These are phyloP conservation scores for Aurifilum marmelostoma DNA, from an alignment of 2,329 filamentous ascomycete genomes.

Conservation along the genomic window DNA sequence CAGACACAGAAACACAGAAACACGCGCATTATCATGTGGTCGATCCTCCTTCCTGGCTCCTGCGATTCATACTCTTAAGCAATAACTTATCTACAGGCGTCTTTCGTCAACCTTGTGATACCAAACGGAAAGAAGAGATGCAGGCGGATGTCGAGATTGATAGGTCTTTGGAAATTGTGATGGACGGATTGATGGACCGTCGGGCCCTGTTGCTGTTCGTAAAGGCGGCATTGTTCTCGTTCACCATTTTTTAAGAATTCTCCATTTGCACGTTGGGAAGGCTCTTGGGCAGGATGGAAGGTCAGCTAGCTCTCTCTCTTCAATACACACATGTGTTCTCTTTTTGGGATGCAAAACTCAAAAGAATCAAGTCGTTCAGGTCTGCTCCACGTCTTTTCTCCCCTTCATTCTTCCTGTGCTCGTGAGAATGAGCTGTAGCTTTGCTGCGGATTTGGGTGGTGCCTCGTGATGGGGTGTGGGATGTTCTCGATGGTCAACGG, in stretches of 20 bases:
- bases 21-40: constrained; percentile 19
- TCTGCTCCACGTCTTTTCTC: too few relatives aligned
- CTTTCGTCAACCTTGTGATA: constrained; percentile 19
- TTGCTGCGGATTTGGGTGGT: neutral
- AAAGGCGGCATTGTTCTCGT: neutral
- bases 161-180: neutral
- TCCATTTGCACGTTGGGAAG: neutral
- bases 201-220: neutral
- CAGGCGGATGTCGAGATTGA: neutral
- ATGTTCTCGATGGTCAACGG: neutral
- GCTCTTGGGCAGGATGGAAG: neutral
- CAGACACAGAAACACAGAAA: constrained; percentile 14
- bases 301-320: neutral
- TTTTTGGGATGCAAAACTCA: neutral
- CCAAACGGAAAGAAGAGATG: neutral
- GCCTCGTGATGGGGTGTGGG: neutral
- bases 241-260: neutral
- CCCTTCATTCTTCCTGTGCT: too few relatives aligned
- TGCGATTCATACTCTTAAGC: neutral
- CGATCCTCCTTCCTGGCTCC: neutral
- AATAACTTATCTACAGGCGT: constrained; percentile 17
- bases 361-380: neutral
- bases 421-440: too few relatives aligned
- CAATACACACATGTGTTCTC: neutral
- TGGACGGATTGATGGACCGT: neutral